Evolutionary conservation across 2,329 filamentous ascomycete genomes (phyloP), one percentile per base, ranked within the genome.

Genomic region (Rhexocercosporidium sp.): DNA sequence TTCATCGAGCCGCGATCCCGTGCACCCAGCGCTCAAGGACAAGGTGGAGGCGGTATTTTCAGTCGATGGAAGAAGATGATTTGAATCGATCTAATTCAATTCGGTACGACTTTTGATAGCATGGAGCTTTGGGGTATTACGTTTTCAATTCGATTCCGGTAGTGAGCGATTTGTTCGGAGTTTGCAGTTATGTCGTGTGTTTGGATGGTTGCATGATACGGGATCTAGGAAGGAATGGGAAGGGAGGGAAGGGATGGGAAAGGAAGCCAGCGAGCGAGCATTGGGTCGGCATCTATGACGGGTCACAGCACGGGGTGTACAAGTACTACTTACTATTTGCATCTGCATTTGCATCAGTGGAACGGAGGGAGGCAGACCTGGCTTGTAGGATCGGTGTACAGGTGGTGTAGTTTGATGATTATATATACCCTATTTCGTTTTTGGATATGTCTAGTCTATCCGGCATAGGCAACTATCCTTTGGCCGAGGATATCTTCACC

Each of bases 11-110:
- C 82, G 7, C 47, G 61, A 12, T 85, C 90, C 54, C 85, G 88
- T 57, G 85, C 89, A 27, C 85, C 89, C 27, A 91, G 83, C 1
- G 71, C 93, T 79, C 87, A 96, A 64, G 61, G 61, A 25, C 18
- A 37, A 27, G 54, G 54, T 27, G 96, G 82, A 37, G 34, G 34
- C 22, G 92, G 89, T 29, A 86, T 86, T 29, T 77, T 76, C 59
- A 72, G 76, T 65, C 70, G 75, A 22, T 70, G 57, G 64, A 65
- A 41, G 34, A 65, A 61, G 57, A 65, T 61, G 64, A 65, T 65
- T 11, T 59, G 57, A 44, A 46, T 51, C 6, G 44, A 34, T 59
- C 20, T 54, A 53, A 25, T 63, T 60, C 57, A 54, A 44, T 37
- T 63, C 53, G 53, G n/a, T 14, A 56, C 59, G 44, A 57, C 54